A percentile compares a stretch with the other conserved stretches of the same genome.
Conservation (phyloP, 768 basidiomycete genomes). For the Naganishia friedmannii region DNA sequence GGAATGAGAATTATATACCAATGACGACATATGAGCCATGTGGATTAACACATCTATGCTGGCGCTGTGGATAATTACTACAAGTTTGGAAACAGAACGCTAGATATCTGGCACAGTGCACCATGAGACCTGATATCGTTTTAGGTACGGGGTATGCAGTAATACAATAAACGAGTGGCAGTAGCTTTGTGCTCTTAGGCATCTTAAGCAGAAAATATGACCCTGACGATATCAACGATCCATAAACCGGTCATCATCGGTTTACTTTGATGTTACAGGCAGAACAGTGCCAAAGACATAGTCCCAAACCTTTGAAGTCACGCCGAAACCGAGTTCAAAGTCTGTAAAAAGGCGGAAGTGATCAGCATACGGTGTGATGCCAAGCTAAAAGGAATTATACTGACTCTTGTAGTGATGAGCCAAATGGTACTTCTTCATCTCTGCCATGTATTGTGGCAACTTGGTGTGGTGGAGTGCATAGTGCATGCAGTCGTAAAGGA, state of each 20-base stretch:
- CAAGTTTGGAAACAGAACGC: background rate
- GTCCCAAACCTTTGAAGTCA: conserved; percentile 92
- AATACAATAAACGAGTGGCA: conserved; percentile 17
- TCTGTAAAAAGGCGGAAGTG: conserved; percentile 49
- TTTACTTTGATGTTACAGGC: conserved; percentile 44
- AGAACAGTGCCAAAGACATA: conserved; percentile 73
- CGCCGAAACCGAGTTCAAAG: conserved; percentile 94
- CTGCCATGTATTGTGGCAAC: conserved; percentile 77
- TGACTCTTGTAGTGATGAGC: conserved; percentile 90
- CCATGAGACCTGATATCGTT: background rate
- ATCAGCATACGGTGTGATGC: background rate
- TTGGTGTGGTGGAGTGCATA: conserved; percentile 88
- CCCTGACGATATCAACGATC: background rate
- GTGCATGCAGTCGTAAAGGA: conserved; percentile 85
- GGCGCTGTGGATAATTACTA: background rate
- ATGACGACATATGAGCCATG: background rate
- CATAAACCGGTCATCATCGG: background rate
- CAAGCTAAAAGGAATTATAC: conserved; percentile 12
- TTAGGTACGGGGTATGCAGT: conserved; percentile 1
- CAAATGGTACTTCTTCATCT: conserved; percentile 96
- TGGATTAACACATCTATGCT: conserved; percentile 17
- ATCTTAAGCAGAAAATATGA: background rate
- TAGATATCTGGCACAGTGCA: background rate
- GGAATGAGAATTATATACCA: conserved; percentile 1
- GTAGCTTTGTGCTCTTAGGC: background rate